Evolutionary conservation across 2,329 filamentous ascomycete species (phyloP), one percentile per base, ranked within the genome.

Genomic region (Ophiobolus disseminans): DNA sequence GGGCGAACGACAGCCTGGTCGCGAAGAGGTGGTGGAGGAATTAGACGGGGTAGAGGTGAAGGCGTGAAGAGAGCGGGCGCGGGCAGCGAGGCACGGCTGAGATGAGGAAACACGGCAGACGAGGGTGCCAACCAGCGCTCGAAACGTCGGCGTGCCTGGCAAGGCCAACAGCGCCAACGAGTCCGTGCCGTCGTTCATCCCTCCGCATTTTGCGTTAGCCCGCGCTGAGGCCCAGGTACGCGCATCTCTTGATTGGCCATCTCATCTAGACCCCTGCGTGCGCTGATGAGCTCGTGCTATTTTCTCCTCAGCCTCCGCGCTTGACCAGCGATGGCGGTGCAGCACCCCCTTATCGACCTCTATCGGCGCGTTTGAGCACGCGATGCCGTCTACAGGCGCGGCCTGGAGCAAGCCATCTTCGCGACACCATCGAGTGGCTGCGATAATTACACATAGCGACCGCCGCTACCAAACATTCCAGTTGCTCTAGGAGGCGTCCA

Each of bases 1-100:
- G 66, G 68, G 60, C 66, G 65, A 67, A 70, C 70, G 67, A 72
- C 70, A 68, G 68, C 70, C 69, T 57, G 70, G 69, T 65, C 68
- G 69, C 65, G 63, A 58, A 45, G 49, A 55, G 52, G 50, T 56
- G 60, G 50, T 51, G 53, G n/a, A 55, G 48, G 46, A 53, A 58
- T 48, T 50, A 56, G 48, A 45, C 20, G 51, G 48, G 54, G 52
- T 48, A 45, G 53, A 45, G 53, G 49, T 48, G 57, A 50, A 48
- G 55, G 57, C 28, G 47, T 46, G 45, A 50, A 56, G 45, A 50
- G 44, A 34, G 43, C 40, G 36, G 40, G 53, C 43, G 30, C 30
- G 19, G 20, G 40, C 34, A 42, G 35, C 28, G 40, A 11, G 23
- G 11, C 31, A 38, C 30, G 35, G 35, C 20, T 32, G 31, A 23